Base-by-base conservation (phyloP, 306 rosid species). In the Sicyos edulis region DNA sequence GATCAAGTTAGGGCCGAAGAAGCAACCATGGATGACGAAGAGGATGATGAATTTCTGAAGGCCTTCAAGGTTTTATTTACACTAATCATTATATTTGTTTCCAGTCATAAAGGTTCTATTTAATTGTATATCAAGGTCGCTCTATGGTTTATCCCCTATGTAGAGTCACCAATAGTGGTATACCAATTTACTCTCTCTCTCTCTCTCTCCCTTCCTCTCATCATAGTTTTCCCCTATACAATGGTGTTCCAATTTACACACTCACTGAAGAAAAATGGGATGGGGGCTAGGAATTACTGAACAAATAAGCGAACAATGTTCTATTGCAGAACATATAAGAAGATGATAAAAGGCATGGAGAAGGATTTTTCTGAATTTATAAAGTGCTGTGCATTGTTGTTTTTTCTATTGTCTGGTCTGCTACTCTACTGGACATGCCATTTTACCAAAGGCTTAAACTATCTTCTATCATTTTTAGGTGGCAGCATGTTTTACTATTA, bases 1-100 rank as follows among this genome's bases (percentile, higher is more conserved):
- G 99, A 93, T 21, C 99, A 88, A 85, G 83, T 80, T 82, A 89
- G 89, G 63, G 87, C 81, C 62, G 99, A 93, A 68, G 99, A 87
- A 20, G 76, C 97, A 64, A 70, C 89, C 34, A 11, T 93, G 85
- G 99, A 93, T 42, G 99, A 93, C 5, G 97, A 93, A 77, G 97
- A 93, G 42, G 99, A 90, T 69, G 89, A 93, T 85, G 97, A 91
- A 70, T 93, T 93, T 86, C 70, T 93, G 70, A 91, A 91, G 83
- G 97, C 97, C 49, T 93, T 93, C 63, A 93, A 93, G 99, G 99
- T 91, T 72, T 66, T 56, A 54, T 71, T 49, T 67, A 49, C 78
- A 17, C 59, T 75, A 58, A 53, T 11, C 16, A 5, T 52, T 51
- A 37, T 37, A 37, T 70, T 70, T 21, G 53, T 51, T 26, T 70